Conservation (phyloP, 2,329 filamentous ascomycete genomes). For the Macrophomina tecta region DNA sequence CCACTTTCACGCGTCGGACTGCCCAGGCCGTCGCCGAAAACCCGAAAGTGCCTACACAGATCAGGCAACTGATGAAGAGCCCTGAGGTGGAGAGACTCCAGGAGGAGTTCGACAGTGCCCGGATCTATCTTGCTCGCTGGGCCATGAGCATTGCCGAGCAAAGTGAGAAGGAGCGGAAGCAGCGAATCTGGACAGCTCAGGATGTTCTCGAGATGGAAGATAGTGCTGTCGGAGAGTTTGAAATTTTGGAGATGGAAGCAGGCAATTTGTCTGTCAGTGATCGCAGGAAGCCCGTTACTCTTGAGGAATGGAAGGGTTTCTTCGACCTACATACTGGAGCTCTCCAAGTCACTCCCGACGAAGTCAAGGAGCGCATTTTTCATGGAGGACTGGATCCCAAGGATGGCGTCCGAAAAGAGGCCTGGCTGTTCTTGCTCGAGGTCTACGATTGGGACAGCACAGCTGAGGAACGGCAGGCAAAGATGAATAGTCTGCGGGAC, state of each 20-base stretch:
- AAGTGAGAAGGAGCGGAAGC: constrained; percentile 83
- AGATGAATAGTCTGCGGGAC: constrained; percentile 84
- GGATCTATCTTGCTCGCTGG: constrained; percentile 93
- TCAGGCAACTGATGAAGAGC: constrained; percentile 82
- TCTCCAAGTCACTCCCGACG: constrained; percentile 80
- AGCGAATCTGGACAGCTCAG: constrained; percentile 89
- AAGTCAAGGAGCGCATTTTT: constrained; percentile 97
- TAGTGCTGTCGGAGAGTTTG: constrained; percentile 93
- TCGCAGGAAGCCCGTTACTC: constrained; percentile 74
- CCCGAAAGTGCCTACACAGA: constrained; percentile 85
- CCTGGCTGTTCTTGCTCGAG: constrained; percentile 91
- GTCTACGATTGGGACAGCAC: constrained; percentile 95
- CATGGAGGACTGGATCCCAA: constrained; percentile 89
- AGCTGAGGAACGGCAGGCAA: constrained; percentile 79
- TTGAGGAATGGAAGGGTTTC: constrained; percentile 89
- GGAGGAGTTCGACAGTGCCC: constrained; percentile 95
- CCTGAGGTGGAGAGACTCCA: constrained; percentile 94
- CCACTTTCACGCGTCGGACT: constrained; percentile 89
- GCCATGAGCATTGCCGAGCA: constrained; percentile 99
- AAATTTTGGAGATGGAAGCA: constrained; percentile 82
- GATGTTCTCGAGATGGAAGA: constrained; percentile 95
- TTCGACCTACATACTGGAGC: constrained; percentile 79
- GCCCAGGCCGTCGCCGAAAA: constrained; percentile 93
- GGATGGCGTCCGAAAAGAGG: constrained; percentile 92
- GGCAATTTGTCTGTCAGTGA: constrained; percentile 77